Evolutionary conservation across 495 filamentous ascomycete species (phyloP), one percentile per base, ranked within the genome.

Genomic region (Gamarada debralockiae): DNA sequence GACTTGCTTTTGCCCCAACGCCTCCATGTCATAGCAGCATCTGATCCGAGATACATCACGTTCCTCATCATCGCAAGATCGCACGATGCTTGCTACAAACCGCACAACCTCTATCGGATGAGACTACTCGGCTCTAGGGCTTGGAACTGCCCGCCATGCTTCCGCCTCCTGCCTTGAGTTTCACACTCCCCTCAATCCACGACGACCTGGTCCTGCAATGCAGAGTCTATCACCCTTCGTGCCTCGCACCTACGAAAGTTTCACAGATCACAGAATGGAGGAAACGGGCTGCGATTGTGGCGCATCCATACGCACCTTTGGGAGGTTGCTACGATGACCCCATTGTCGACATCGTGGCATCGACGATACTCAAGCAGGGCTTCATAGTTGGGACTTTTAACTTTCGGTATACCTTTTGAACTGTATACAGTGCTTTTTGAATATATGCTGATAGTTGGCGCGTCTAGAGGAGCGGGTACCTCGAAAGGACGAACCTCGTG

Each of bases 321-420:
- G 93, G 93, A 15, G 93, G 93, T 4, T 85, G 73, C 70, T 92
- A 83, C 65, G 87, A 97, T 64, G 90, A 97, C 57, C 76, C 77
- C 0, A 75, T 95, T 18, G 88, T 98, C 13, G 69, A 78, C 25
- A 70, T 80, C 20, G 65, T 87, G 12, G 79, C 78, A 1, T 65
- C 66, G 2, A 83, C 84, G 49, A 72, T 96, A 21, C 65, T 95
- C 6, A 66, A 73, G 3, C 62, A 72, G 21, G 90, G 87, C 15
- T 92, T 78, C 60, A 66, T 95, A 2, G 89, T 97, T 15, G 86
- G 76, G 5, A 95, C 89, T 1, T 97, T 97, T 66, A 97, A 98
- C 63, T 96, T 97, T 59, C 81, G 91, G 91, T 95, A 67, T 17
- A 62, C 53, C n/a, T 34, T 14, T 34, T n/a, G 27, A 29, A 4